Evolutionary conservation across 2,329 filamentous ascomycete genomes (phyloP), one percentile per base, ranked within the genome.

Genomic region (Stylonectria norvegica): DNA sequence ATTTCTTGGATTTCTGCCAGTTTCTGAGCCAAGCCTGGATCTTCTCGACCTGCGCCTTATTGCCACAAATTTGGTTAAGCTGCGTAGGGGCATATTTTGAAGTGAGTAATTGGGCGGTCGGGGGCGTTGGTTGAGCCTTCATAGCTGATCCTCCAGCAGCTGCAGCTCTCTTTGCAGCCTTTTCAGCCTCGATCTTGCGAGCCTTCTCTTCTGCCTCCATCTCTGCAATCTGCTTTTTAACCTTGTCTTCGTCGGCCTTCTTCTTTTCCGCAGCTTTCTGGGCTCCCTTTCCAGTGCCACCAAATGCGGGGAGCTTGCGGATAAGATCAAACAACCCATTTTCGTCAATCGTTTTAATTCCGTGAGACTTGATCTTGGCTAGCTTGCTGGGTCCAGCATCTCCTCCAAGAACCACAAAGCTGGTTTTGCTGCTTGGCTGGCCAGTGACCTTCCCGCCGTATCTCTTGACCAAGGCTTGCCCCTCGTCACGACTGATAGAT

Each of bases 351-450:
- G 90, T 94, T 64, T 89, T 96, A 61, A 97, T 80, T 0, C 80
- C 80, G 54, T 86, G 71, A 15, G 88, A 77, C 41, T 78, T 75
- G 52, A 98, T 97, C 52, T 90, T 96, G 50, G 83, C 74, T 28
- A 98, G 73, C 62, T 98, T 98, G 65, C 85, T 94, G 1, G 93
- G 93, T 0, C 93, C 93, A 17, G 94, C 93, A 62, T 97, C 93
- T 18, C 77, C 78, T 30, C 93, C 93, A 3, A 98, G 76, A 12
- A 98, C 87, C 32, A 98, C 89, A 59, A 89, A 98, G 57, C 78
- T 93, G 1, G 94, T 98, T 66, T 95, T 97, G 58, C 83, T 86
- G 60, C 91, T 97, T 15, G 94, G 93, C 5, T 81, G 83, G 8
- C 72, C 74, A 8, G 85, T 95, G 17, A 95, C 83, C 66, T 95